Evolutionary conservation across 2,329 filamentous ascomycete species (phyloP), one percentile per base, ranked within the genome.

Genomic region (Alternaria brassicicola): DNA sequence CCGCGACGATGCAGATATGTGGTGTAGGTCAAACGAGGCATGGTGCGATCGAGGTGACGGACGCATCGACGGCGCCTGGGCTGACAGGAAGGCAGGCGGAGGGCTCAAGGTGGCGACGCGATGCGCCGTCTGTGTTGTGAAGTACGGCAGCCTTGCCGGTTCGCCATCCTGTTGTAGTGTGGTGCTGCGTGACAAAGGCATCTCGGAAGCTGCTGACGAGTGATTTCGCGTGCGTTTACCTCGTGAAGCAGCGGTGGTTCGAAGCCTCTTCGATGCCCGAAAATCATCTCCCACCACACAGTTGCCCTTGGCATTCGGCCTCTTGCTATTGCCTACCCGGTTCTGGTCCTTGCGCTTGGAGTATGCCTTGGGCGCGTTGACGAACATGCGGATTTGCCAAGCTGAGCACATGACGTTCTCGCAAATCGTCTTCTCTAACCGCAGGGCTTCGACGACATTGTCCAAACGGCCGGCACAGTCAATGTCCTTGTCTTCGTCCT

Each of bases 401-500:
- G 71, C 72, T 1, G 73, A 76, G 55, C 64, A 70, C 66, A 76
- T 74, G 15, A 76, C 72, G 48, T 76, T 74, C 39, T 76, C 74
- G 52, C 74, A 76, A 15, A 76, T 74, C 0, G 73, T 75, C 62
- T 76, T 76, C 50, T 76, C 74, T 30, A 71, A 67, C 60, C 72
- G 67, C 1, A 76, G 65, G 1, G 68, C 73, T 13, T 57, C 52
- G 17, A 76, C 65, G 49, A 76, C 66, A 28, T 72, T 75, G 5
- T 71, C 64, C 10, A 76, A 52, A 3, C 74, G 64, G 2, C 61
- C 68, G 23, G 61, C 63, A 35, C 74, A 76, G 53, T 67, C 64
- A 4, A 70, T 61, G n/a, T 75, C 66, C 6, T 66, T 69, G 38
- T 76, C 74, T 30, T 74, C 71, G 21, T 70, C 67, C 33, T 76